These are phyloP conservation scores for Inga oerstediana DNA, from an alignment of 306 rosid species.

Conservation along the genomic window DNA sequence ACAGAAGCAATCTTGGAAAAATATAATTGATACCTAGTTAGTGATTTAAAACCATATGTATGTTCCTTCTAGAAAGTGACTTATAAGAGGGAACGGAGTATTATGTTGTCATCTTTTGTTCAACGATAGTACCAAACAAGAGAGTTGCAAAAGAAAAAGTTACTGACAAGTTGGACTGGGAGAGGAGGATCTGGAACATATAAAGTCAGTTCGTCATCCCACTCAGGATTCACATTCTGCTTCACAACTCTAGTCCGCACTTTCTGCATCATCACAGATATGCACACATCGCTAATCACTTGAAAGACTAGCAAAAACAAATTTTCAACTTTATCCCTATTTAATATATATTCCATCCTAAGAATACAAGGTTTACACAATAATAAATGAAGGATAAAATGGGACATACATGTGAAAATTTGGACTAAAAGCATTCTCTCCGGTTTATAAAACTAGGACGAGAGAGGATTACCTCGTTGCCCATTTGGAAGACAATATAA, in stretches of 20 bases:
- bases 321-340: too few relatives aligned
- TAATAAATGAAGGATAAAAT: too few relatives aligned
- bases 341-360: too few relatives aligned
- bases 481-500: constrained; percentile 76
- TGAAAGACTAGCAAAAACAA: neutral
- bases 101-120: neutral
- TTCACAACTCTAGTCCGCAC: constrained; percentile 59
- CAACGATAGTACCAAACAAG: neutral
- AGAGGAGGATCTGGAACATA: neutral
- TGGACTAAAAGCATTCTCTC: too few relatives aligned
- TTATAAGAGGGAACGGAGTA: too few relatives aligned
- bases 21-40: too few relatives aligned
- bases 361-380: too few relatives aligned
- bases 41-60: too few relatives aligned
- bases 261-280: constrained; percentile 46
- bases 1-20: too few relatives aligned
- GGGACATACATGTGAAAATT: too few relatives aligned
- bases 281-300: constrained; percentile 21
- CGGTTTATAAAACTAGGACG: too few relatives aligned
- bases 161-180: neutral
- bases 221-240: neutral
- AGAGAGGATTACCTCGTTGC: constrained; percentile 55
- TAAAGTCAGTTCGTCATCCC: neutral
- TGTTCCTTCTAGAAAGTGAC: too few relatives aligned
- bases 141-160: neutral